Base-by-base conservation (phyloP, 805 yeast species). In the Hanseniaspora taiwanica region DNA sequence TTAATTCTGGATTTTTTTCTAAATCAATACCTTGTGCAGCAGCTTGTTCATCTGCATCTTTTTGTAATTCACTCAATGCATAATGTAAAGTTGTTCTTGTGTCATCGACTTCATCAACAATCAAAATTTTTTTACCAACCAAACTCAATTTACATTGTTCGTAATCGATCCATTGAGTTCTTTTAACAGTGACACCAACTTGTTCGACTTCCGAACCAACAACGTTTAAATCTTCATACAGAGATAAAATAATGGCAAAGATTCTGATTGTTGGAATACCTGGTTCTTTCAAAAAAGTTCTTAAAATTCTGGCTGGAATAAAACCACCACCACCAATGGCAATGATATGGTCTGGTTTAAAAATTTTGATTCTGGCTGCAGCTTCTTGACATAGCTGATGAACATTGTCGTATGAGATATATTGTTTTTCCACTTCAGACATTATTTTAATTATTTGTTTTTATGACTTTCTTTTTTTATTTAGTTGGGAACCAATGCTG, bases 281-380 rank as follows among this genome's bases (percentile, higher is more conserved):
- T 23, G 81, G 83, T 49, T 79, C 81, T 62, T 87, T 89, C 50
- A 89, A 68, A 62, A 89, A 91, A 2, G 97, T 78, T 60, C 98
- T 76, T 58, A 89, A 71, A 63, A 91, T 91, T 60, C 98, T 76
- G 7, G 98, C 96, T 21, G 97, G 98, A 43, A 89, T 91, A 61
- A 89, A 84, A 2, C 97, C 98, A 58, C 98, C 95, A 52, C 95
- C 95, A 55, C 94, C 98, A 54, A 89, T 85, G 50, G 97, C 96
- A 46, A 89, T 83, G 63, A 87, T 83, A 44, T 84, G 70, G 60
- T 87, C 94, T 31, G 95, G 94, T 51, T 83, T 75, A 66, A 84
- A 79, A 21, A 64, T 61, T 58, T 75, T 76, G 58, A 81, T 72
- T 47, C 69, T 72, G 42, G 68, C 74, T 13, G 86, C 78, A 13